Percentiles rank a stretch among this genome's conserved stretches.
Conservation (phyloP, 2,329 filamentous ascomycete species). For the Sarocladium brachiariae region DNA sequence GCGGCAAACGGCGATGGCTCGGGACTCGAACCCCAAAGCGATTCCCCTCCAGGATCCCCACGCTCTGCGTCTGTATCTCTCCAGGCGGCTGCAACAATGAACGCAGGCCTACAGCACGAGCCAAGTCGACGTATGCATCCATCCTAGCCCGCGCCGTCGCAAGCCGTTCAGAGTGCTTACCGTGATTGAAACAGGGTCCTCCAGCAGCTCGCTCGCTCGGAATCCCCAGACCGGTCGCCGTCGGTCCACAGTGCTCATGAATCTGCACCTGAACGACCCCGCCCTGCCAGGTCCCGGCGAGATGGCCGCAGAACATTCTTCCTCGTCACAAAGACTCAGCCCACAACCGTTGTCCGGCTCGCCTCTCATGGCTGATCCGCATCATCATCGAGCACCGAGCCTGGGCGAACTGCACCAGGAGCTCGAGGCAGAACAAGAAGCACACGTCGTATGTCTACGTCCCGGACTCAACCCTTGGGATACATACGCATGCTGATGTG, state of each 20-base stretch:
- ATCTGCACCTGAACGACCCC: conserved; percentile 67
- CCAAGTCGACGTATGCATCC: conserved; percentile 46
- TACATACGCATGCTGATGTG: conserved; percentile 8
- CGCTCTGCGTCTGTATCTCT: conserved; percentile 63
- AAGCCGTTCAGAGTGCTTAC: neutral
- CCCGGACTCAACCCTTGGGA: neutral
- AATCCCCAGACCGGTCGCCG: conserved; percentile 48
- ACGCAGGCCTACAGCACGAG: conserved; percentile 66
- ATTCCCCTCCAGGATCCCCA: conserved; percentile 54
- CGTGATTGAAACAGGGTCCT: conserved; percentile 32
- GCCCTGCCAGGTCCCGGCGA: conserved; percentile 61
- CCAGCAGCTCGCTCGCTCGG: conserved; percentile 39
- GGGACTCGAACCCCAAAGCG: conserved; percentile 20
- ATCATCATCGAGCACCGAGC: conserved; percentile 58
- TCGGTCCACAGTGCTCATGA: conserved; percentile 64
- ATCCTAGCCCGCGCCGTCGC: neutral
- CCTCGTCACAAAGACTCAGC: conserved; percentile 22
- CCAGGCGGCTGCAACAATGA: conserved; percentile 70
- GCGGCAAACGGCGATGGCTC: conserved; percentile 22
- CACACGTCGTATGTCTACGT: conserved; percentile 54
- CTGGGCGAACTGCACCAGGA: conserved; percentile 73
- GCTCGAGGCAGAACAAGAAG: conserved; percentile 72
- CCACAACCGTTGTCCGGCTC: conserved; percentile 42
- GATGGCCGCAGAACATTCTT: conserved; percentile 44
- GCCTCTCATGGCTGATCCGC: conserved; percentile 46